Evolutionary conservation across 192 early-diverging fungal species (phyloP).

Genomic region (Paraglomus occultum): DNA sequence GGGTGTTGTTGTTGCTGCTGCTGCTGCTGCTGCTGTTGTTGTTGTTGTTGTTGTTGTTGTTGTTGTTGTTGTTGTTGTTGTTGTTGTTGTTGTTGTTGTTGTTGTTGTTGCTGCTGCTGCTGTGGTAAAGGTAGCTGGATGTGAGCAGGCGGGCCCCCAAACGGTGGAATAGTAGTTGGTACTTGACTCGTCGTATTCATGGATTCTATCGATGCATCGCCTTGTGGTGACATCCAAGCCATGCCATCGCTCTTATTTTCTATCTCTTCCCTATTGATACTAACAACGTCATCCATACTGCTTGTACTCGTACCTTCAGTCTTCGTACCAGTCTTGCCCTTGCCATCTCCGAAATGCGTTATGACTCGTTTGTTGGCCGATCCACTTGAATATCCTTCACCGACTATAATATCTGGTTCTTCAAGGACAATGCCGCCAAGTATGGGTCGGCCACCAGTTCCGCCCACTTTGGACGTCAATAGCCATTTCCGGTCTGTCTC

Average conservation of each 20-base stretch:
- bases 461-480: conserved; percentile 36
- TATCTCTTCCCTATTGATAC: no score
- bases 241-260: no score
- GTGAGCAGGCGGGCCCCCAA: background rate
- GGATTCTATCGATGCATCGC: no score
- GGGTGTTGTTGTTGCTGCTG: background rate
- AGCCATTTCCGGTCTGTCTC: conserved; percentile 45
- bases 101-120: background rate
- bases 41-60: background rate
- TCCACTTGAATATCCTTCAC: conserved; percentile 28
- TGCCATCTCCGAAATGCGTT: no score
- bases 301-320: no score
- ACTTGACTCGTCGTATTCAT: no score
- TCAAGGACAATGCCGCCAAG: conserved; percentile 40
- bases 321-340: no score
- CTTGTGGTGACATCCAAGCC: no score
- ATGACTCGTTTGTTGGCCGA: conserved; percentile 11
- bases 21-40: background rate
- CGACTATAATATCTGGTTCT: conserved; percentile 42
- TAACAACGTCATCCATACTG: no score
- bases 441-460: conserved; percentile 35
- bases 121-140: background rate
- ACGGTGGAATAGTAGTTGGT: no score
- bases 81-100: background rate
- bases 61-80: background rate